Evolutionary conservation across 2,329 filamentous ascomycete genomes (phyloP), one percentile per base, ranked within the genome.

Genomic region (Penicillium hordei): DNA sequence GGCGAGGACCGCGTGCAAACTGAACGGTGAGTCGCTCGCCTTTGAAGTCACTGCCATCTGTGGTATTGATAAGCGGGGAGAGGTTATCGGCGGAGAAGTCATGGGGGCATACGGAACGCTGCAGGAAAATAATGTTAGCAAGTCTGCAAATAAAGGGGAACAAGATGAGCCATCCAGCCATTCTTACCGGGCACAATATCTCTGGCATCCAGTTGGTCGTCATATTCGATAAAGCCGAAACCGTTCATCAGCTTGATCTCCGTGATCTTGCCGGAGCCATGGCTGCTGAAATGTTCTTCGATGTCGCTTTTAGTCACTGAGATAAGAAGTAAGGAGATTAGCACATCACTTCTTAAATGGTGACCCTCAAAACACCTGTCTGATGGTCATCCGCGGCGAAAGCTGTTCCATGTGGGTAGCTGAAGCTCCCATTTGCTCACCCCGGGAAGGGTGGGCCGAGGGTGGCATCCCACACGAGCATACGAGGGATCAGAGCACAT

Each of bases 191-290:
- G 94, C 72, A 99, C 94, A 65, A 99, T 93, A 80, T 99, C 94
- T 74, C 93, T 90, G 68, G 94, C 94, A 81, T 99, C 94, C 89
- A 97, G 91, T 58, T 92, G 87, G 81, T 97, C 94, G 79, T 97
- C 95, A 79, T 97, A 99, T 79, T 99, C 94, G 75, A 99, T 96
- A 82, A 99, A 99, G 76, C 94, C 94, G 75, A 99, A 99, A 72
- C 94, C 94, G 76, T 96, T 97, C 94, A 99, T 99, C 64, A 99
- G 87, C 83, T 99, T 99, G 81, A 99, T 93, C 82, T 99, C 94
- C 68, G 90, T 94, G 75, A 99, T 97, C 77, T 96, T 92, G 77
- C 94, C 94, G 69, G 92, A 93, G 75, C 93, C 94, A 87, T 97
- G 92, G 72, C 88, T 91, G 76, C 89, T 89, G 81, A 99, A 99